These are phyloP conservation scores for Stylonectria norvegica DNA, from an alignment of 2,329 filamentous ascomycete species.

Conservation along the genomic window DNA sequence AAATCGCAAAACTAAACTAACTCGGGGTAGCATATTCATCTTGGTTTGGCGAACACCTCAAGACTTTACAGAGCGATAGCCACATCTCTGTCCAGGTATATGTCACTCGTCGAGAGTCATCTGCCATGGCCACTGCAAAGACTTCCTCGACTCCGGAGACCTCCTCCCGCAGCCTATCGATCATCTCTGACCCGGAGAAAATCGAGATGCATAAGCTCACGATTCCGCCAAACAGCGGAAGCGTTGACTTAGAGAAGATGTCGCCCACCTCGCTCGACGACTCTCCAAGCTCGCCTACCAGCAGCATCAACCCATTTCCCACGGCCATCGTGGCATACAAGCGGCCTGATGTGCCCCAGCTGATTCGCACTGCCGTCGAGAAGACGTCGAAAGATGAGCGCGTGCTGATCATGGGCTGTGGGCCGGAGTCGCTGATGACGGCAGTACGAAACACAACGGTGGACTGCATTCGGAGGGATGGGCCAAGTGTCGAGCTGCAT, in stretches of 20 bases:
- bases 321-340: constrained; percentile 28
- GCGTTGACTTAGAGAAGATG: constrained; percentile 16
- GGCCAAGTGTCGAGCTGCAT: constrained; percentile 46
- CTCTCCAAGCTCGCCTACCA: constrained; percentile 3
- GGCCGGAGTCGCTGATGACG: constrained; percentile 41
- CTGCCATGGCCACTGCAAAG: constrained; percentile 6
- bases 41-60: constrained; percentile 38
- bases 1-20: no score
- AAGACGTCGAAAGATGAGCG: constrained; percentile 28
- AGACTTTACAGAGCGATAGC: constrained; percentile 27
- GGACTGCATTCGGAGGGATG: no score
- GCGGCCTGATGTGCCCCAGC: constrained; percentile 35
- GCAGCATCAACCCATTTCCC: constrained; percentile 1
- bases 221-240: constrained; percentile 1
- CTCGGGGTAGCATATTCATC: constrained; percentile 30
- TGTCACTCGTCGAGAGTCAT: constrained; percentile 31
- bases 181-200: constrained; percentile 12
- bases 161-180: constrained; percentile 8
- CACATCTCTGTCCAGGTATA: constrained; percentile 33
- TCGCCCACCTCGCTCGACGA: constrained; percentile 10
- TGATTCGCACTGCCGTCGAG: constrained; percentile 34
- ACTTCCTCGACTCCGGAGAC: constrained; percentile 10
- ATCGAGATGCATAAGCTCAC: constrained; percentile 1
- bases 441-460: constrained; percentile 38
- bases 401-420: constrained; percentile 45